Base-by-base conservation (phyloP, 495 filamentous ascomycete genomes). In the Aspergillus funiculosus region DNA sequence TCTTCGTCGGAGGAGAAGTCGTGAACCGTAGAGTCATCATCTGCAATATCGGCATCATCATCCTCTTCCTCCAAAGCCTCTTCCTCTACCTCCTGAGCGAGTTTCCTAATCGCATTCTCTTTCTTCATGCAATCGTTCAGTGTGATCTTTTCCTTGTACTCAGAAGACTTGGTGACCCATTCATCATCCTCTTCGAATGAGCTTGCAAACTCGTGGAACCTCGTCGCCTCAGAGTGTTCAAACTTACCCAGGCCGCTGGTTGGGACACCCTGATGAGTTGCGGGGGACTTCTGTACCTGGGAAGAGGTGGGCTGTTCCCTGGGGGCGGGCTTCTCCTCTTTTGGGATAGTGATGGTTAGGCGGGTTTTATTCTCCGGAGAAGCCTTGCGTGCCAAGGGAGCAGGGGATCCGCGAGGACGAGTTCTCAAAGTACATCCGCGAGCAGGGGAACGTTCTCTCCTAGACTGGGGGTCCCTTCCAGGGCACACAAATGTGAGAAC, bases 151-250 rank as follows among this genome's bases (percentile, higher is more conserved):
- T 76, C 71, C 37, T 74, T 69, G 48, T 82, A 72, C 38, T 63
- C 82, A 39, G 62, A 75, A 26, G 84, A 75, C 45, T 82, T 79
- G 28, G 75, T 79, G 18, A 86, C 82, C 89, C 89, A 95, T 56
- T 92, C 89, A 48, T 94, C 89, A 51, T 90, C 84, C 51, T 85
- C 78, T 21, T 81, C 77, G 44, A 83, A 73, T 24, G 83, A 85
- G 58, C 83, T 90, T 8, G 87, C 90, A 64, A 97, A 96, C 56
- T 95, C 92, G 60, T 96, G 88, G 61, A 97, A 96, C 14, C 86
- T 79, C 51, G 82, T 82, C 43, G 72, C 81, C 66, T 80, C 87
- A 37, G 74, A 82, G 57, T 64, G 66, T 43, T 81, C 72, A 24
- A 88, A 71, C 46, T 86, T 75, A 14, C 70, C 72, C 27, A 79